Conservation (phyloP, 257 asterid species). For the Solanum piurae region DNA sequence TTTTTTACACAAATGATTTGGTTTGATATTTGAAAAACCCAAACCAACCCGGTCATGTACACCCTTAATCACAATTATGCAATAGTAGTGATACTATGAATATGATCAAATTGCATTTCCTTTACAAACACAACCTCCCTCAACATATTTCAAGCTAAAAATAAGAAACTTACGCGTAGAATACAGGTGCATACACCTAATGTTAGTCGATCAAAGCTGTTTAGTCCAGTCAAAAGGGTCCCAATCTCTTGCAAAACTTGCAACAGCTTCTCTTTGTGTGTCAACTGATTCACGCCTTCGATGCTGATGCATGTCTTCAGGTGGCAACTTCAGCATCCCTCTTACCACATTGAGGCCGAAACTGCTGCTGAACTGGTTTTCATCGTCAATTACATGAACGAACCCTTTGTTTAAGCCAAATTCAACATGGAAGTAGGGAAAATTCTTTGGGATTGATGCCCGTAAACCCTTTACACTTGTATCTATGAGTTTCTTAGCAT, state of each 20-base stretch:
- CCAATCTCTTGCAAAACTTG: constrained; percentile 58
- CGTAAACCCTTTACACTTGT: constrained; percentile 79
- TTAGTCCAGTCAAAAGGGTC: constrained; percentile 86
- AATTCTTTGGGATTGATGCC: constrained; percentile 84
- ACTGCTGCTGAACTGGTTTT: constrained; percentile 56
- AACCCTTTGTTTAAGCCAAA: constrained; percentile 75
- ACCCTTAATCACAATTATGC: too few relatives aligned
- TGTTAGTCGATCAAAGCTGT: constrained; percentile 23
- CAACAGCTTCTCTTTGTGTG: constrained; percentile 57
- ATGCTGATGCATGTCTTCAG: constrained; percentile 85
- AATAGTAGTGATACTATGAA: not conserved
- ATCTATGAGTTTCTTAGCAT: constrained; percentile 89
- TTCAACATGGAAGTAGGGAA: constrained; percentile 93
- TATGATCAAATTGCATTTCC: not conserved
- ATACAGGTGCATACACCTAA: not conserved
- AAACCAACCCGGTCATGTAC: too few relatives aligned
- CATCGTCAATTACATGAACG: constrained; percentile 92
- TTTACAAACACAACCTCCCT: not conserved
- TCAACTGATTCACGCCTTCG: constrained; percentile 57
- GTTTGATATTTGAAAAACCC: too few relatives aligned
- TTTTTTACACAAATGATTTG: too few relatives aligned
- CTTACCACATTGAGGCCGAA: constrained; percentile 74
- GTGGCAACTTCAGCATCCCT: constrained; percentile 69
- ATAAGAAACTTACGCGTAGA: not conserved
- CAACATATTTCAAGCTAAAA: not conserved